A percentile compares a stretch with the other conserved stretches of the same genome.
Evolutionary conservation across 2,329 filamentous ascomycete genomes (phyloP).

Genomic region (Cladosporium halotolerans): DNA sequence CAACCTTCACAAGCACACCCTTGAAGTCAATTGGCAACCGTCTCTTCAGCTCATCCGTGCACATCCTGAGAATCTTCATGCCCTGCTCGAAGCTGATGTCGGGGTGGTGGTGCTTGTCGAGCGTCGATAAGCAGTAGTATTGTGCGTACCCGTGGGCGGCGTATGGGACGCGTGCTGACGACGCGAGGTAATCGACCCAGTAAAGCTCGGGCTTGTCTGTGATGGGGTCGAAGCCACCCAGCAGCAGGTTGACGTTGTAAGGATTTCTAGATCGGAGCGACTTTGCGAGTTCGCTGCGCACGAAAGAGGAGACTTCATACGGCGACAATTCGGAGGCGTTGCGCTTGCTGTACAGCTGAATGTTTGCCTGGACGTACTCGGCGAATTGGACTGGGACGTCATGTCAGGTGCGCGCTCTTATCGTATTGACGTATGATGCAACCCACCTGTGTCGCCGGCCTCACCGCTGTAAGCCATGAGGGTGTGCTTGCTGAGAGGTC

Average conservation of each 20-base stretch:
- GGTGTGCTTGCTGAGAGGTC: constrained; percentile 84
- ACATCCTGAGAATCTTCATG: constrained; percentile 87
- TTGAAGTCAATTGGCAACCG: constrained; percentile 98
- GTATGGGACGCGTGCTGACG: constrained; percentile 81
- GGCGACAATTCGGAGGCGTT: constrained; percentile 90
- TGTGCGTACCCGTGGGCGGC: constrained; percentile 97
- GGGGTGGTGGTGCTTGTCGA: constrained; percentile 98
- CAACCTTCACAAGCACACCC: constrained; percentile 79
- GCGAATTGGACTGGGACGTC: constrained; percentile 78
- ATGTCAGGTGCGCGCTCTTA: neutral
- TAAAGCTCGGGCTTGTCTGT: constrained; percentile 85
- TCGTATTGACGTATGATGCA: neutral
- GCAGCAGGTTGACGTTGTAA: constrained; percentile 92
- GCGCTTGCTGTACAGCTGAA: constrained; percentile 97
- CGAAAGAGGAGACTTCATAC: constrained; percentile 82
- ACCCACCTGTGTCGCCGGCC: constrained; percentile 83
- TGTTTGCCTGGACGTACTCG: constrained; percentile 98
- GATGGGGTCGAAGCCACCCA: constrained; percentile 89
- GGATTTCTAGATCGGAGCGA: constrained; percentile 87
- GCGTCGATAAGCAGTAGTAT: constrained; percentile 97
- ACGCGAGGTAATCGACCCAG: constrained; percentile 96
- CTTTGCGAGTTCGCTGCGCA: constrained; percentile 85
- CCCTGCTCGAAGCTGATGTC: constrained; percentile 85
- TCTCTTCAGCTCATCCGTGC: constrained; percentile 93
- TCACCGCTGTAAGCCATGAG: constrained; percentile 94